Evolutionary conservation across 2,329 filamentous ascomycete species (phyloP).

Genomic region (Cercospora sp.): DNA sequence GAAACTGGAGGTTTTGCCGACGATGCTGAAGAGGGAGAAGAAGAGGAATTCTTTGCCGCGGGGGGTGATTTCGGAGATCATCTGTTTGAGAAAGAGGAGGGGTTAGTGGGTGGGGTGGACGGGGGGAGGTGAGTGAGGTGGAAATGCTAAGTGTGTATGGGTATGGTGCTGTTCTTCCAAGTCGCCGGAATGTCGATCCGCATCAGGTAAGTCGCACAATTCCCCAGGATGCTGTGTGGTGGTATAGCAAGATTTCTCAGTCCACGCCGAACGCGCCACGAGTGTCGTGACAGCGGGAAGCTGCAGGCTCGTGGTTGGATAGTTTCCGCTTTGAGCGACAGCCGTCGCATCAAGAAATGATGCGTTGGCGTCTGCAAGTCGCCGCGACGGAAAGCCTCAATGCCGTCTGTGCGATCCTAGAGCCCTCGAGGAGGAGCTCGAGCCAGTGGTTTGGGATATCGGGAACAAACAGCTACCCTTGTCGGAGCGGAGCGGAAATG

Average conservation of each 20-base stretch:
- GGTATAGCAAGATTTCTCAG: neutral
- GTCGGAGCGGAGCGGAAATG: neutral
- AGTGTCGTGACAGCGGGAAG: constrained; percentile 11
- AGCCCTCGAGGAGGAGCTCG: neutral
- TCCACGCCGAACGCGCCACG: neutral
- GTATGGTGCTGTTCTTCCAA: neutral
- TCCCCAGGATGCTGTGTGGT: neutral
- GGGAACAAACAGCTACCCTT: constrained; percentile 9
- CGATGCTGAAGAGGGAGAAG: constrained; percentile 68
- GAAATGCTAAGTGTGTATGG: too few relatives aligned
- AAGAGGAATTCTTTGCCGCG: constrained; percentile 69
- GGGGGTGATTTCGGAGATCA: constrained; percentile 69
- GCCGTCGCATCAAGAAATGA: neutral
- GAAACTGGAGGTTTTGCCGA: constrained; percentile 67
- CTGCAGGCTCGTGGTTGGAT: neutral
- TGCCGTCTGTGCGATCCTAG: constrained; percentile 9
- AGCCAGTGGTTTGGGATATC: constrained; percentile 2
- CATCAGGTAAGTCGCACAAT: neutral
- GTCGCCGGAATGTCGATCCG: neutral
- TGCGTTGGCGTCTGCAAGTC: constrained; percentile 11
- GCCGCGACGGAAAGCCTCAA: neutral
- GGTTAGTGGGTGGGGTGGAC: neutral
- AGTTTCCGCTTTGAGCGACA: neutral
- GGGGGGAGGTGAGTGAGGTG: too few relatives aligned
- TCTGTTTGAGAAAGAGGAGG: constrained; percentile 32